phyloP scores from a whole-genome alignment of 2,329 filamentous ascomycete genomes.

The Chaetomium sp. region DNA sequence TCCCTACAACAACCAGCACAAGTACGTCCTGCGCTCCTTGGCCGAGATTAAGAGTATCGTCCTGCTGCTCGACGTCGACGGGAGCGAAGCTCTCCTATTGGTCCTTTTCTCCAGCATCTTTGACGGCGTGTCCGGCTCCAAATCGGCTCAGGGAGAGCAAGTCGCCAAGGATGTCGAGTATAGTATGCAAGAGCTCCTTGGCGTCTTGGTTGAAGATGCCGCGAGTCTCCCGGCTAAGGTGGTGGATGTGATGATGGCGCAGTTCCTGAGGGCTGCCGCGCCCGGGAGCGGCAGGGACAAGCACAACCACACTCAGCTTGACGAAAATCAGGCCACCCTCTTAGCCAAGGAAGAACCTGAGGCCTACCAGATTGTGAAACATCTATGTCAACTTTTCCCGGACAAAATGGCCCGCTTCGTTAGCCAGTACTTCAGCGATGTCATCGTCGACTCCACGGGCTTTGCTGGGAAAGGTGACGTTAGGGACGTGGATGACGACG shows the following conservation, averaged over 20 bases:
- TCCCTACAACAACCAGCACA: conserved; percentile 87
- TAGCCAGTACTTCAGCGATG: conserved; percentile 93
- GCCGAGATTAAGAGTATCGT: conserved; percentile 93
- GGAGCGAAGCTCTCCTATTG: conserved; percentile 70
- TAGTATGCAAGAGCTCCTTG: conserved; percentile 80
- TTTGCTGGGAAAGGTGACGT: conserved; percentile 49
- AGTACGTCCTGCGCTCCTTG: conserved; percentile 82
- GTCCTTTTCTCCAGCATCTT: conserved; percentile 85
- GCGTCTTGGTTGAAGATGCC: conserved; percentile 81
- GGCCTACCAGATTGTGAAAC: conserved; percentile 94
- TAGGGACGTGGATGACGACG: conserved; percentile 56
- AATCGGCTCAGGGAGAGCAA: conserved; percentile 68
- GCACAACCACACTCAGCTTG: conserved; percentile 47
- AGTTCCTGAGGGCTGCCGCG: conserved; percentile 85
- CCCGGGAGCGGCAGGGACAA: conserved; percentile 56
- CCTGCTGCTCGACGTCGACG: conserved; percentile 79
- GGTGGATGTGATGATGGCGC: conserved; percentile 87
- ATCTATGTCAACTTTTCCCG: conserved; percentile 78
- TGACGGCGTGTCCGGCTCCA: conserved; percentile 79
- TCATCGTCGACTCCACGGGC: conserved; percentile 80
- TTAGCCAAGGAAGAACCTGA: conserved; percentile 82
- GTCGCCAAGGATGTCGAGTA: conserved; percentile 91
- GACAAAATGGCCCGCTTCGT: conserved; percentile 95
- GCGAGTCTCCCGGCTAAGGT: conserved; percentile 70
- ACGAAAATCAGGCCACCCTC: conserved; percentile 75